A percentile compares a stretch with the other conserved stretches of the same genome.
Conservation (phyloP, 2,329 filamentous ascomycete genomes). For the Helotiales sp. region DNA sequence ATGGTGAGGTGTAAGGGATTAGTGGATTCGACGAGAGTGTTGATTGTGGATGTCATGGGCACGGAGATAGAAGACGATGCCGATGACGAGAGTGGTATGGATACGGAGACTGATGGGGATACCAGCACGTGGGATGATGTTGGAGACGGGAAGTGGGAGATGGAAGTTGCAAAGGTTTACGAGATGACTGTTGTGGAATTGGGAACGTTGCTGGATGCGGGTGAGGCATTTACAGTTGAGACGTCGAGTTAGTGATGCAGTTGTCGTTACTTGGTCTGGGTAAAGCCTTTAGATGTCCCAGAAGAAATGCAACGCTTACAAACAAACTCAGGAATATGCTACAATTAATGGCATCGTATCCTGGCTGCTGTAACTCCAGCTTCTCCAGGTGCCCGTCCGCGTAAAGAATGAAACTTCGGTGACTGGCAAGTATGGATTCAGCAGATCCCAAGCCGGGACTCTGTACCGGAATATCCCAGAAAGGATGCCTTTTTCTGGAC, state of each 20-base stretch:
- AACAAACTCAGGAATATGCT: neutral
- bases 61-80: constrained; percentile 50
- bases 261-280: neutral
- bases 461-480: too few relatives aligned
- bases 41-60: constrained; percentile 71
- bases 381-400: neutral
- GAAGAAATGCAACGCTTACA: neutral
- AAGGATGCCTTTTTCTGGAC: too few relatives aligned
- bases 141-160: constrained; percentile 61
- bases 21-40: constrained; percentile 74
- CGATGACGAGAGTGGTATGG: constrained; percentile 33
- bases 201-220: constrained; percentile 64
- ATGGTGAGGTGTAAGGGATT: constrained; percentile 86
- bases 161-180: constrained; percentile 78
- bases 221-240: constrained; percentile 11
- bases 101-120: constrained; percentile 43
- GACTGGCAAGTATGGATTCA: neutral
- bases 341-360: neutral
- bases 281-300: neutral
- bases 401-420: neutral
- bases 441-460: neutral
- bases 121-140: constrained; percentile 44
- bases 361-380: neutral
- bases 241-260: neutral
- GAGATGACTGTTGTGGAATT: constrained; percentile 78